These are phyloP conservation scores for Periglandula ipomoeae DNA, from an alignment of 2,329 filamentous ascomycete species.

Conservation along the genomic window DNA sequence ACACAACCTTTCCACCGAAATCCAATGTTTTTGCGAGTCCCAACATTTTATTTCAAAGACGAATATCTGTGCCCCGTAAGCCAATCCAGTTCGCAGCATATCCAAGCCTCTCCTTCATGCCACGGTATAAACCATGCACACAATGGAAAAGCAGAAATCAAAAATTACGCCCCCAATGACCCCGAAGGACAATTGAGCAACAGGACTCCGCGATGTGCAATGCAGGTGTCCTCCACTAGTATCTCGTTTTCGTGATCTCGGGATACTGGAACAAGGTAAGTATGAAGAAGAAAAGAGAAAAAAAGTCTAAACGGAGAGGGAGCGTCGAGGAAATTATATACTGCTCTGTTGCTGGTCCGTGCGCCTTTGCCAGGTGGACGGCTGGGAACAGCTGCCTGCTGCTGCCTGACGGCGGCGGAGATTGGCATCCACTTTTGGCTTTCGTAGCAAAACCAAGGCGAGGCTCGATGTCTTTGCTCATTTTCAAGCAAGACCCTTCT, in stretches of 20 bases:
- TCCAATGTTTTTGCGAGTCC: too few species aligned
- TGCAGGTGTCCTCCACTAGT: constrained; percentile 39
- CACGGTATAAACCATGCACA: constrained; percentile 27
- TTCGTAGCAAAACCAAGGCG: not conserved
- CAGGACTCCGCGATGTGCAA: constrained; percentile 43
- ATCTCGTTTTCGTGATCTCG: constrained; percentile 34
- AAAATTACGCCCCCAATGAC: constrained; percentile 43
- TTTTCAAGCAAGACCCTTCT: too few species aligned
- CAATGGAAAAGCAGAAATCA: constrained; percentile 38
- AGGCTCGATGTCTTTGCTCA: not conserved
- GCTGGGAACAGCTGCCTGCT: constrained; percentile 6
- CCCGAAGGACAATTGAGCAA: constrained; percentile 42
- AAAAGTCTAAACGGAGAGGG: constrained; percentile 4
- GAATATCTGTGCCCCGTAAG: too few species aligned
- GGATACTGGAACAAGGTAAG: constrained; percentile 38
- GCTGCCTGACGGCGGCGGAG: constrained; percentile 4
- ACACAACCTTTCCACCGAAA: too few species aligned
- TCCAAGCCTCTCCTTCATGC: constrained; percentile 29
- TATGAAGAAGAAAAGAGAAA: constrained; percentile 33
- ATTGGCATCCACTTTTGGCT: constrained; percentile 2
- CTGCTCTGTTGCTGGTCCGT: constrained; percentile 11
- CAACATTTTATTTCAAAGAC: too few species aligned
- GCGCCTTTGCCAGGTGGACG: constrained; percentile 6
- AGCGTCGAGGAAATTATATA: constrained; percentile 15
- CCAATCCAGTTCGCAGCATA: not conserved